Base-by-base conservation (phyloP, 208 protist species). In the Balamuthia mandrillaris region DNA sequence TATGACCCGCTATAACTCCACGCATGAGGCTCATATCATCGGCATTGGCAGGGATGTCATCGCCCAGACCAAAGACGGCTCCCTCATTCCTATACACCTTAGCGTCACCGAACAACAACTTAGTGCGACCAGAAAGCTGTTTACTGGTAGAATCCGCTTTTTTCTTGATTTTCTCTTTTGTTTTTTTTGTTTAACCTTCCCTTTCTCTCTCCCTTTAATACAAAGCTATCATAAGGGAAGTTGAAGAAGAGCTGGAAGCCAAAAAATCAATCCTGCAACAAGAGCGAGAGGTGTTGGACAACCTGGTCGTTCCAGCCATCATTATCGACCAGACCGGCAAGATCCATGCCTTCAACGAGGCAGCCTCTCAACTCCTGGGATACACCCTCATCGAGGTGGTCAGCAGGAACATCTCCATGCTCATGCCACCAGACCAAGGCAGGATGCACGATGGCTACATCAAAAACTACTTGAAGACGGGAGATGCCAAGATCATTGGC, bases 211-310 rank as follows among this genome's bases (percentile, higher is more conserved):
- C n/a, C n/a, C n/a, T n/a, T n/a, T 83, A 66, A 18, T 83, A 68
- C 54, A 83, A 49, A 24, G 75, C 52, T n/a, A 41, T 83, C 2
- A 83, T 83, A 27, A 24, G 75, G 4, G 56, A 78, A 10, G 75
- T 83, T 3, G 75, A 83, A 42, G 75, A 83, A 3, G 75, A 83
- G 29, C 51, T 83, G n/a, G 75, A 83, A 41, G 39, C n/a, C 52
- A 83, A 83, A 54, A 83, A 83, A 44, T 56, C 52, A n/a, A 37
- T 83, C 7, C 75, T 83, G 10, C 75, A 83, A 31, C 75, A 83
- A 39, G 75, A 83, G n/a, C 49, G 75, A 9, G 75, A 83, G 56
- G 33, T 83, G 3, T 47, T 83, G 21, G 75, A 83, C 52, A 44
- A 7, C 31, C 75, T 83, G n/a, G 42, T 39, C 21, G 75, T 83